Percentiles rank a stretch among this genome's conserved stretches.
phyloP scores from a whole-genome alignment of 139 green algal genomes.

The Chlamydomonas sp. region DNA sequence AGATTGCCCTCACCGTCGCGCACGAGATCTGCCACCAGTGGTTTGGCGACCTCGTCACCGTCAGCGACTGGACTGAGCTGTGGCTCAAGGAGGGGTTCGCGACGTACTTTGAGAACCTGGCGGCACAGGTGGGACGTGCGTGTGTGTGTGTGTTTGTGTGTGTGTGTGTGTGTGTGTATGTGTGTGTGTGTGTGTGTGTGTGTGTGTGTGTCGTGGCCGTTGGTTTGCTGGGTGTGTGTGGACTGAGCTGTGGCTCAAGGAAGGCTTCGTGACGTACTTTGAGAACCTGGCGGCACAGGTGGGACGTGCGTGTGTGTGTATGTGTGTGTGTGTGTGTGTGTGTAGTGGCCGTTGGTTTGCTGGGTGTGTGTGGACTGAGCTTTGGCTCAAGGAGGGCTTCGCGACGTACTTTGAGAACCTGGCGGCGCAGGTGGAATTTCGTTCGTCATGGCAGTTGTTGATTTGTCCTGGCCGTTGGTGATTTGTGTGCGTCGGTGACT shows the following conservation, averaged over 20 bases:
- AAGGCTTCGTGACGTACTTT: slow-evolving; percentile 84
- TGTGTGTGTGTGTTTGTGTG: no score
- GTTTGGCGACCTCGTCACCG: slow-evolving; percentile 79
- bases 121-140: slow-evolving; percentile 34
- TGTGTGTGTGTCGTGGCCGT: no score
- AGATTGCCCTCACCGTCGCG: neutral
- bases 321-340: no score
- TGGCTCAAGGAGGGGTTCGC: slow-evolving; percentile 91
- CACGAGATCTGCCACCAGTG: slow-evolving; percentile 37
- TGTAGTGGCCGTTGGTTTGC: no score
- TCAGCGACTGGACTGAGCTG: slow-evolving; percentile 77
- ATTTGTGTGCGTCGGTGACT: no score
- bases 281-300: slow-evolving; percentile 51
- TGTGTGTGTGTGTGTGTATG: no score
- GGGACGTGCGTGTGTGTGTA: no score
- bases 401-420: slow-evolving; percentile 76
- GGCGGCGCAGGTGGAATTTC: slow-evolving; percentile 33
- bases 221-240: neutral
- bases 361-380: no score
- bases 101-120: slow-evolving; percentile 71
- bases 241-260: slow-evolving; percentile 92
- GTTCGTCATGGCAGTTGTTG: no score
- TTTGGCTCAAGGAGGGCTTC: slow-evolving; percentile 91
- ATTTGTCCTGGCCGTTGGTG: no score
- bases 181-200: no score